phyloP scores from a whole-genome alignment of 2,329 filamentous ascomycete genomes.

The Xylaria polymorpha region DNA sequence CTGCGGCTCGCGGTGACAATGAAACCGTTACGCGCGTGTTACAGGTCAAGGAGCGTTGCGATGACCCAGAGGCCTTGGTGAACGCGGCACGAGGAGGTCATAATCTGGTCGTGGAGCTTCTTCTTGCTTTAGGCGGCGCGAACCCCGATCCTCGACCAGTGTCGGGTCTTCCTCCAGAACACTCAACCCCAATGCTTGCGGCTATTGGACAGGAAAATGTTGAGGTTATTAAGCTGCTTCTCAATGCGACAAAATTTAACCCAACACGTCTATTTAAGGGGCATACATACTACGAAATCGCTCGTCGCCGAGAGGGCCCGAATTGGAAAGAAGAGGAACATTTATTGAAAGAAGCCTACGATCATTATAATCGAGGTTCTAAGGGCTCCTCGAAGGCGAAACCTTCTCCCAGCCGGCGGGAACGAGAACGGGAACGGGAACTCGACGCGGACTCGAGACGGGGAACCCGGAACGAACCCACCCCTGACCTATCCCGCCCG shows the following conservation, averaged over 20 bases:
- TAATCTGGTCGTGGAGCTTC: constrained; percentile 83
- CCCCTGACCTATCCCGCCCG: constrained; percentile 55
- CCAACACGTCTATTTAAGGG: constrained; percentile 82
- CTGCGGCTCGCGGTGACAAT: constrained; percentile 70
- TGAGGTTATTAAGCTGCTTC: constrained; percentile 82
- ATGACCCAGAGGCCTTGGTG: constrained; percentile 88
- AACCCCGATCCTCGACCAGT: constrained; percentile 77
- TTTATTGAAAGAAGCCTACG: constrained; percentile 79
- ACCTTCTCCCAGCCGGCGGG: constrained; percentile 60
- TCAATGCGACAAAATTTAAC: constrained; percentile 82
- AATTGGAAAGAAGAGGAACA: constrained; percentile 91
- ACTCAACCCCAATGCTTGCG: constrained; percentile 91
- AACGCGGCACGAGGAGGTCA: constrained; percentile 93
- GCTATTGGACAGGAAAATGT: constrained; percentile 91
- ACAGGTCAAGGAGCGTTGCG: constrained; percentile 69
- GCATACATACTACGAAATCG: constrained; percentile 87
- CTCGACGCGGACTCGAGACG: constrained; percentile 58
- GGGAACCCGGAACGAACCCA: constrained; percentile 57
- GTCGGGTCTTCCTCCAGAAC: constrained; percentile 69
- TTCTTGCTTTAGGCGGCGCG: constrained; percentile 74
- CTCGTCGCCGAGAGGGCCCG: constrained; percentile 82
- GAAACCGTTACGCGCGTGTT: constrained; percentile 71
- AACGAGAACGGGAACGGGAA: constrained; percentile 54
- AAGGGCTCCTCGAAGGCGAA: constrained; percentile 62
- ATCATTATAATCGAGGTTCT: constrained; percentile 68